Conservation (phyloP, 2,329 filamentous ascomycete genomes). For the Cytospora paraplurivora region DNA sequence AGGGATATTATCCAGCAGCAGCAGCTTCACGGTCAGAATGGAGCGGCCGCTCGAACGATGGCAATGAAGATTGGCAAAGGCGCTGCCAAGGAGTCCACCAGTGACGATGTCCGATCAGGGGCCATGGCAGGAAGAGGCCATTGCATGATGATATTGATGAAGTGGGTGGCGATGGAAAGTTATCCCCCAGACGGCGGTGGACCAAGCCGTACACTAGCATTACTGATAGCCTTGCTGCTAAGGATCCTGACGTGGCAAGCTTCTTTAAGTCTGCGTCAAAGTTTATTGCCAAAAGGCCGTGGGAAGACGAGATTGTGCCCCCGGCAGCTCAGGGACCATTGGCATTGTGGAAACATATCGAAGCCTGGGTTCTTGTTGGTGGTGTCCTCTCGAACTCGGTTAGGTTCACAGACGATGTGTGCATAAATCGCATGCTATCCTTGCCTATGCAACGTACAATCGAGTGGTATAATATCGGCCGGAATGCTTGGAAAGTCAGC, state of each 20-base stretch:
- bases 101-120: too few relatives aligned
- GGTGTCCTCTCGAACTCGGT: neutral
- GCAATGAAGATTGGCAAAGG: neutral
- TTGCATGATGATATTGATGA: neutral
- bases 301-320: neutral
- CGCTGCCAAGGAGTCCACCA: neutral
- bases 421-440: neutral
- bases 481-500: slow-evolving; percentile 1
- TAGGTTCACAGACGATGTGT: neutral
- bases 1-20: slow-evolving; percentile 1
- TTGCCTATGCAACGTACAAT: slow-evolving; percentile 10
- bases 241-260: neutral
- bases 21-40: neutral
- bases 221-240: neutral
- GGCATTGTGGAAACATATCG: slow-evolving; percentile 1
- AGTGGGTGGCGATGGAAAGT: neutral
- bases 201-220: neutral
- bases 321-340: neutral
- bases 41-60: neutral
- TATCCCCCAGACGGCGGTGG: neutral
- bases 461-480: slow-evolving; percentile 8
- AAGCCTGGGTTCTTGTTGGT: slow-evolving; percentile 1
- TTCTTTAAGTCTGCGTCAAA: neutral
- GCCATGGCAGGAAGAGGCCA: neutral
- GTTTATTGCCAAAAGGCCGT: neutral